Evolutionary conservation across 208 protist genomes (phyloP).

Genomic region (Leishmania gerbilli): DNA sequence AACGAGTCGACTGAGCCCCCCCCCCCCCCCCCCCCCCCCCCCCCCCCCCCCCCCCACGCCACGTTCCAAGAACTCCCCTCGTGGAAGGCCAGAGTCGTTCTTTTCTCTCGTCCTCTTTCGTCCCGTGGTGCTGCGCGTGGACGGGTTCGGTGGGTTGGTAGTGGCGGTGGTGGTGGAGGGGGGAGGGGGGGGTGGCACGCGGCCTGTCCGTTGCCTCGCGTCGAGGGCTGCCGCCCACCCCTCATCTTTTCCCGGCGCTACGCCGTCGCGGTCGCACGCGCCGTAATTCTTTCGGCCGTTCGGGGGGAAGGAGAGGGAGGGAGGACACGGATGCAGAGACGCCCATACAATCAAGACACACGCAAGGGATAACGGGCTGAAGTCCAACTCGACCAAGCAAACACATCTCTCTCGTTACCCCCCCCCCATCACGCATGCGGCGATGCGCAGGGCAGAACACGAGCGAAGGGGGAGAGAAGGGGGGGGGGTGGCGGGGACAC

Average conservation of each 20-base stretch:
- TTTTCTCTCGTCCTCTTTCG: neutral
- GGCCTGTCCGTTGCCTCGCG: neutral
- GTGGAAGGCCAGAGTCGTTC: neutral
- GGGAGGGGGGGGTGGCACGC: neutral
- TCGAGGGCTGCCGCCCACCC: neutral
- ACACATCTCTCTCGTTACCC: neutral
- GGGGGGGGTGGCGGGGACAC: neutral
- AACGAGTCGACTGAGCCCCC: neutral
- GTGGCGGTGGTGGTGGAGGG: neutral
- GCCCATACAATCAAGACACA: neutral
- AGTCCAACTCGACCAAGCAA: neutral
- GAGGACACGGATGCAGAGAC: neutral
- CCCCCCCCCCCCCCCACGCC: neutral
- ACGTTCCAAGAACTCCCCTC: neutral
- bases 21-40: neutral
- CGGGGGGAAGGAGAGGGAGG: neutral
- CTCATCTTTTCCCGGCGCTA: neutral
- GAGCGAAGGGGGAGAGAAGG: neutral
- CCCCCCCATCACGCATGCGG: neutral
- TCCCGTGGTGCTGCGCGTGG: neutral
- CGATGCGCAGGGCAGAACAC: neutral
- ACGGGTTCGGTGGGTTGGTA: no score
- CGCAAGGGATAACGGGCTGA: neutral
- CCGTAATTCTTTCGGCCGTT: neutral
- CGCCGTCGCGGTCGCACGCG: neutral